Evolutionary conservation across 2,329 filamentous ascomycete genomes (phyloP), one percentile per base, ranked within the genome.

Genomic region (Sclerotinia subarctica): DNA sequence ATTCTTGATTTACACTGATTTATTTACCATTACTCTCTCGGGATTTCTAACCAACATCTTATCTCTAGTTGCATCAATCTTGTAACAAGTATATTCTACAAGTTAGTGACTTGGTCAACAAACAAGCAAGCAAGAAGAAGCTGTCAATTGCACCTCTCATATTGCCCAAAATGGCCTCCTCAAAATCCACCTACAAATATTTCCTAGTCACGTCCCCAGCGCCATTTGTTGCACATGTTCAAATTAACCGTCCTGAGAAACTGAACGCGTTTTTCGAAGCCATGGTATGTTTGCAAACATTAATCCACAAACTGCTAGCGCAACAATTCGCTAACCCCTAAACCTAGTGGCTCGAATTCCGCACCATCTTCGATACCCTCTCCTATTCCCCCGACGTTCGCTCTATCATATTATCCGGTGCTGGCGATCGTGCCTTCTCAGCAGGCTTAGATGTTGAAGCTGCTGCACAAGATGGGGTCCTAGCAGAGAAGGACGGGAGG

Each of bases 211-310:
- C 85, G n/a, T 88, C 88, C 53, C 92, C 93, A 0, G 76, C 81
- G 49, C 84, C 89, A 75, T 88, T 88, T 81, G 89, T 97, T 60
- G 91, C 89, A n/a, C 92, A 96, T 78, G 90, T 98, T 69, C 90
- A 97, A 80, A 96, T 96, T 80, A 94, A 96, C 82, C 87, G 94
- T 1, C 88, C 94, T 1, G 80, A 87, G 72, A 97, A 96, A 82
- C 82, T 97, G 78, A 98, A 98, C 79, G 88, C 94, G 72, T 97
- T 97, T 79, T 85, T 88, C 72, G 88, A 92, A 78, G 81, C 86
- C 66, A 94, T 97, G 88, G 65, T 67, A 63, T 46, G 47, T 26
- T 11, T 21, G 38, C 38, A 21, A 46, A 5, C 24, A 24, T 19
- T 13, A 19, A 26, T 38, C 46, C 5, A 21, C 46, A 51, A 21